Evolutionary conservation across 2,329 filamentous ascomycete species (phyloP), one percentile per base, ranked within the genome.

Genomic region (Hypoxylon rubiginosum): DNA sequence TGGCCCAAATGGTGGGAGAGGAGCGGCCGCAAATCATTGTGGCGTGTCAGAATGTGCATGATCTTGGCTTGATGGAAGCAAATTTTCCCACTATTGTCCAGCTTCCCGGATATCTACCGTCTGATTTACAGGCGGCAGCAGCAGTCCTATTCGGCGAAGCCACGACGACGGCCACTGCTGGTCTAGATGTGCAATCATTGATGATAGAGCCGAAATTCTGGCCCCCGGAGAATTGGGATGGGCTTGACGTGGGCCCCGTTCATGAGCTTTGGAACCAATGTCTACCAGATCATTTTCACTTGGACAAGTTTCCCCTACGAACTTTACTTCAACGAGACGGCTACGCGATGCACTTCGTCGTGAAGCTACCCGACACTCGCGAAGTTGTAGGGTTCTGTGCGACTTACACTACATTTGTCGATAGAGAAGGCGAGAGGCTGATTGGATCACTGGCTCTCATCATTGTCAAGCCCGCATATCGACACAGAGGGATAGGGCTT

Each of bases 361-460:
- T 88, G 28, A 82, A 82, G 52, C 81, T 85, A n/a, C 80, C 83
- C 1, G 75, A 74, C 10, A 81, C 75, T 2, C 75, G 74, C 7
- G 78, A 80, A 36, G 70, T 86, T 24, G 73, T 89, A 39, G 87
- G 86, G 0, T 89, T 89, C 66, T 89, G 86, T 71, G 86, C 86
- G 9, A 88, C 86, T 8, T 89, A 86, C 72, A 85, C 86, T 30
- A 87, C 84, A 3, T 88, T 86, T 74, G 82, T 84, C 49, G 84
- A 87, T 67, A 82, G 82, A 66, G 82, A 80, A 41, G 82, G 81
- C 19, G 83, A 87, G 66, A 81, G 81, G 34, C 78, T 88, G 43
- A 80, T 89, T 50, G 87, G 86, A 8, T 89, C 85, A 3, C 73
- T 90, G 32, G 86, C 86, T 10, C 76, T 83, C 10, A 75, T 90